Conservation (phyloP, 306 rosid species). For the Begonia peltatifolia region DNA sequence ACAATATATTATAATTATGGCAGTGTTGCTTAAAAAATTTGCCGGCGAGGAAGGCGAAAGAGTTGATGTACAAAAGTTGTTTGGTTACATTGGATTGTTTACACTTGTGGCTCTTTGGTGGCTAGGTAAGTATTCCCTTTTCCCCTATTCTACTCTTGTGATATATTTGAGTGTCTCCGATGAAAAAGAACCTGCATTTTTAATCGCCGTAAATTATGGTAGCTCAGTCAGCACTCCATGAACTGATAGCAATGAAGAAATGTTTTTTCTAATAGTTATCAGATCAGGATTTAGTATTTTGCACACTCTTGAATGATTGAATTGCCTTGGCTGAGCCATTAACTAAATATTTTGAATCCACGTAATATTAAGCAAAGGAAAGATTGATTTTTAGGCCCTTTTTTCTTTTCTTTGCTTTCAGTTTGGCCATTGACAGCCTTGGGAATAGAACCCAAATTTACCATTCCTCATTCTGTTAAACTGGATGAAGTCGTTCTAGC, state of each 20-base stretch:
- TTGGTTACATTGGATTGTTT: conserved; percentile 93
- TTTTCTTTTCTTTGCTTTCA: conserved; percentile 18
- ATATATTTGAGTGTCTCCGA: no score
- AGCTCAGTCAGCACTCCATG: no score
- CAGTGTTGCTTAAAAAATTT: conserved; percentile 81
- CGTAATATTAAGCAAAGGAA: no score
- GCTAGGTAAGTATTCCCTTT: conserved; percentile 47
- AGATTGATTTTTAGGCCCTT: background rate
- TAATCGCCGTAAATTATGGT: no score
- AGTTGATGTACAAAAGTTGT: conserved; percentile 86
- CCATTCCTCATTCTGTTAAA: conserved; percentile 64
- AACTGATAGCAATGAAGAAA: no score
- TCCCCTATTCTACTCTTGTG: background rate
- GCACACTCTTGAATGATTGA: no score
- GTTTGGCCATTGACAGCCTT: conserved; percentile 90
- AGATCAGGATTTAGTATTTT: no score
- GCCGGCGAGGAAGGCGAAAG: conserved; percentile 88
- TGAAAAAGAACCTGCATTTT: no score
- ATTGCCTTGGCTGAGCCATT: no score
- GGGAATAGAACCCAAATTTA: conserved; percentile 89
- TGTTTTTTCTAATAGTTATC: no score
- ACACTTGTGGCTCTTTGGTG: conserved; percentile 84
- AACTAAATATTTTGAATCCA: no score
- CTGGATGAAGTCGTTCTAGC: conserved; percentile 88
- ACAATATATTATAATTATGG: conserved; percentile 9